phyloP scores from a whole-genome alignment of 108 stramenopile species.

The Nitzschia sp. region DNA sequence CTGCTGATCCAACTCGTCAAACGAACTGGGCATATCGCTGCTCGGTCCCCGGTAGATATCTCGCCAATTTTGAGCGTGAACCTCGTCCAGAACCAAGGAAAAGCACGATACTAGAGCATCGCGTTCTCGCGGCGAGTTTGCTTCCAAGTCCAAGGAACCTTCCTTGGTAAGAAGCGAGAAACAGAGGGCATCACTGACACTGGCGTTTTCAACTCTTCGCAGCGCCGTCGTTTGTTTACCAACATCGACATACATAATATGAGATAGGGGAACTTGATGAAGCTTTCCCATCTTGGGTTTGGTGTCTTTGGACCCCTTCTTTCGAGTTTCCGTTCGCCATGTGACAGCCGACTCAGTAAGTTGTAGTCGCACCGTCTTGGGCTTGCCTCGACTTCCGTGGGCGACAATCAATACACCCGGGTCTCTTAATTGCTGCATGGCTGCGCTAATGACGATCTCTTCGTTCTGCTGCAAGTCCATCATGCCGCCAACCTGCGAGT shows the following conservation, averaged over 20 bases:
- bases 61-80: conserved; percentile 89
- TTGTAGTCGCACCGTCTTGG: conserved; percentile 81
- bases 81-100: conserved; percentile 83
- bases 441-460: conserved; percentile 77
- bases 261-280: conserved; percentile 81
- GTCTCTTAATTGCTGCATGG: conserved; percentile 87
- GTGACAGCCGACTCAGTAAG: conserved; percentile 80
- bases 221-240: conserved; percentile 87
- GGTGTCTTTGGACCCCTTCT: conserved; percentile 50
- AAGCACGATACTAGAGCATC: conserved; percentile 86
- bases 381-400: conserved; percentile 81
- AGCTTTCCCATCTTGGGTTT: conserved; percentile 80
- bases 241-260: conserved; percentile 90
- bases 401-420: conserved; percentile 82
- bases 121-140: conserved; percentile 73
- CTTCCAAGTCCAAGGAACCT: conserved; percentile 82
- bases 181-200: conserved; percentile 71
- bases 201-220: conserved; percentile 81
- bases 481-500: conserved; percentile 7
- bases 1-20: conserved; percentile 75
- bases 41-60: conserved; percentile 85
- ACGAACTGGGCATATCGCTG: conserved; percentile 85
- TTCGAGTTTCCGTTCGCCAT: conserved; percentile 84
- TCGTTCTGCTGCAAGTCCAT: conserved; percentile 60
- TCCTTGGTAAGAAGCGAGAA: conserved; percentile 87